These are phyloP conservation scores for Halophytophthora batemanensis DNA, from an alignment of 352 stramenopile species.

Conservation along the genomic window DNA sequence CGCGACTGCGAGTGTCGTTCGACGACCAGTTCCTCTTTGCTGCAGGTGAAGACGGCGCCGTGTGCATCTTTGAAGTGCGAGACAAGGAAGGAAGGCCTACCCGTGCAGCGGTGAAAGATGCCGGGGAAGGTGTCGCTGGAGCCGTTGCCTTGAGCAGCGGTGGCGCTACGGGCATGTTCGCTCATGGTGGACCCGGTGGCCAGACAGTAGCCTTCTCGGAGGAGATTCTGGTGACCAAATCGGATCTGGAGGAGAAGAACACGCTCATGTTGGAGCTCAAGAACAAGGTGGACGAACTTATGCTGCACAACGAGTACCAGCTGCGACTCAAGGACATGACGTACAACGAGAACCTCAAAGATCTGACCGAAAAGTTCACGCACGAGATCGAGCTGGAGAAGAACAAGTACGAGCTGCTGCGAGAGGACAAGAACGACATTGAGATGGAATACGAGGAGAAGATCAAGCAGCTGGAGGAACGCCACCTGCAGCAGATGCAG, in stretches of 20 bases:
- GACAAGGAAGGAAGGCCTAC: constrained; percentile 81
- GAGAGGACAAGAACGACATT: constrained; percentile 91
- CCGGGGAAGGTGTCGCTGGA: constrained; percentile 10
- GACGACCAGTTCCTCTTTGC: constrained; percentile 90
- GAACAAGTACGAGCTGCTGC: constrained; percentile 87
- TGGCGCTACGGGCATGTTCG: too few species aligned
- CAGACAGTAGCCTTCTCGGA: constrained; percentile 47
- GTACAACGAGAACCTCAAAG: constrained; percentile 94
- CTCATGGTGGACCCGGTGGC: constrained; percentile 12
- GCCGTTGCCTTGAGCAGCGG: constrained; percentile 13
- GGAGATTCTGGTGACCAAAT: constrained; percentile 87
- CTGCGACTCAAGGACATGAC: constrained; percentile 94
- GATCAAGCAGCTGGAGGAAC: constrained; percentile 89
- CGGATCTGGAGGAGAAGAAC: constrained; percentile 92
- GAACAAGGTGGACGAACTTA: constrained; percentile 93
- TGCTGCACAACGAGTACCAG: constrained; percentile 95
- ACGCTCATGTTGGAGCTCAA: constrained; percentile 91
- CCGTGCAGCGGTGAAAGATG: constrained; percentile 29
- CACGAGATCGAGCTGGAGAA: constrained; percentile 93
- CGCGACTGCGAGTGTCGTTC: constrained; percentile 78
- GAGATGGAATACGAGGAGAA: constrained; percentile 92
- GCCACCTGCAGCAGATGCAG: constrained; percentile 90
- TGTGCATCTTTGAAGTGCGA: constrained; percentile 87
- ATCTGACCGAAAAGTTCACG: constrained; percentile 91
- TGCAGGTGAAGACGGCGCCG: constrained; percentile 80